Percentiles rank a stretch among this genome's conserved stretches.
Evolutionary conservation across 2,329 filamentous ascomycete genomes (phyloP).

Genomic region (Ploettnerulaceae sp.): DNA sequence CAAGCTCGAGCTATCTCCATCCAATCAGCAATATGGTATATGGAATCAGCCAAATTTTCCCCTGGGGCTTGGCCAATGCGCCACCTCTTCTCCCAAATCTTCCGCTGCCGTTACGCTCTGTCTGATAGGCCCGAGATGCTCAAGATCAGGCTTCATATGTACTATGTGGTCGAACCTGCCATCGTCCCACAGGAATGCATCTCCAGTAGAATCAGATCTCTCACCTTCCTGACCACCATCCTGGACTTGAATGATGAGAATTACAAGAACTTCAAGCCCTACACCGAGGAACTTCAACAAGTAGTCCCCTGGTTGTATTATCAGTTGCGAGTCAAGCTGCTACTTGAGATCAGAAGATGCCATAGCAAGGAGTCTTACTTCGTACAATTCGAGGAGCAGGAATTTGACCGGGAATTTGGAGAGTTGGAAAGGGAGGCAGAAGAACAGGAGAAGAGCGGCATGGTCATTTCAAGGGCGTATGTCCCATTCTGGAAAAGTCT

Average conservation of each 20-base stretch:
- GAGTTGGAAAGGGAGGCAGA: constrained; percentile 2
- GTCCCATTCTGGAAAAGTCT: background rate
- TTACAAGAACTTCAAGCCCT: background rate
- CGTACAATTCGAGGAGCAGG: background rate
- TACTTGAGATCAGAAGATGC: background rate
- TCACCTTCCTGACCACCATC: background rate
- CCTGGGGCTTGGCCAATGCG: background rate
- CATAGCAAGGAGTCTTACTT: background rate
- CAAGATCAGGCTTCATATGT: background rate
- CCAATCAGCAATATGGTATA: background rate
- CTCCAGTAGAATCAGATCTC: background rate
- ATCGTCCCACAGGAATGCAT: background rate
- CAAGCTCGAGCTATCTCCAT: background rate
- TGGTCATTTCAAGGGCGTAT: background rate
- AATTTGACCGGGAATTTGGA: background rate
- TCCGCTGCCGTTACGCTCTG: background rate
- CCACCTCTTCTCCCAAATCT: background rate
- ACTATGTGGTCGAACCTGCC: background rate
- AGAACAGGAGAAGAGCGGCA: too few relatives aligned
- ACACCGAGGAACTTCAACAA: background rate
- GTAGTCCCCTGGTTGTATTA: background rate
- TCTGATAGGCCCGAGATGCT: constrained; percentile 1
- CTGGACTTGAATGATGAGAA: background rate
- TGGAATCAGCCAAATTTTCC: background rate
- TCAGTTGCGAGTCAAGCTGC: background rate